Base-by-base conservation (phyloP, 306 rosid species). In the Morella rubra region DNA sequence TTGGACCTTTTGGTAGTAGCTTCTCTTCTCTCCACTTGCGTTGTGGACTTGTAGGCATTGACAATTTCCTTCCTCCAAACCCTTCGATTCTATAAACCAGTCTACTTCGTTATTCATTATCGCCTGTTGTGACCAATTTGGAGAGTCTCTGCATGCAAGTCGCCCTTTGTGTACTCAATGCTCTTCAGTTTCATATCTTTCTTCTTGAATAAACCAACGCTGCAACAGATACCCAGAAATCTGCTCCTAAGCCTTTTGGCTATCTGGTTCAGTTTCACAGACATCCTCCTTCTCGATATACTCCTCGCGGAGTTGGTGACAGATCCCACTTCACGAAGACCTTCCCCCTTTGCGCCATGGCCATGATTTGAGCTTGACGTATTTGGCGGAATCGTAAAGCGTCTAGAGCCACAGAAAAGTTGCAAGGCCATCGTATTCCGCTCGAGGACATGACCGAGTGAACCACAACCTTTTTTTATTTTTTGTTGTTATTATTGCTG, bases 381-480 rank as follows among this genome's bases (percentile, higher is more conserved):
- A 5, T 5, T 16, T 22, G 69, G 49, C 5, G 75, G 14, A 53
- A 72, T 53, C 16, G 47, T 40, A 3, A 60, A 13, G 3, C 73
- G 46, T 8, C 64, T 4, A 58, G 64, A 22, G 64, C 3, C 24
- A 22, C 40, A 45, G 8, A 13, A 62, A 72, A 51, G 61, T n/a
- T 81, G 81, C 52, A 12, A 65, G 44, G 66, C 49, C 22, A 37
- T 64, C 27, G 24, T 40, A 42, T 76, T 61, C 13, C 45, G 27
- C 27, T 24, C 27, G 27, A 24, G 27, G 27, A 24, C 27, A 24
- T 24, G 27, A 24, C 27, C 27, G 1, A 24, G 27, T 24, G 27
- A 24, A 24, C 27, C 27, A 24, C 27, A 0, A 24, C 27, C 27
- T 24, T 0, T 24, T 24, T 24, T 24, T 24, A n/a, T n/a, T n/a